Percentiles rank a stretch among this genome's conserved stretches.
phyloP scores from a whole-genome alignment of 1,139 yeast species.

The Eremothecium cymbalariae region DNA sequence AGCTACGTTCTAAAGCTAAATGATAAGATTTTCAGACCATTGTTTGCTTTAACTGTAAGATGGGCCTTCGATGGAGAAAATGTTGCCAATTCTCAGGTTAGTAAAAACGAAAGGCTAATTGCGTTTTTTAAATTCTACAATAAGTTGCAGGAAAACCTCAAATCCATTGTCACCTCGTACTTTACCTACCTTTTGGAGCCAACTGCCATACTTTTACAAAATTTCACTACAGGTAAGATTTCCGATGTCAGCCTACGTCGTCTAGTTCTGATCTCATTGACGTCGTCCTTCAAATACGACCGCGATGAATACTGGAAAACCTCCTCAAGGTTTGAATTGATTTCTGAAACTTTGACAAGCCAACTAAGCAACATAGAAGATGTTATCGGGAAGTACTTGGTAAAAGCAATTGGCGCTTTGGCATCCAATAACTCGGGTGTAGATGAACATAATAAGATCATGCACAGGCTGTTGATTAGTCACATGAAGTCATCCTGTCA shows the following conservation, averaged over 20 bases:
- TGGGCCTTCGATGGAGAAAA: conserved; percentile 92
- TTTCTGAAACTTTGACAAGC: conserved; percentile 51
- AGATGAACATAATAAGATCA: conserved; percentile 72
- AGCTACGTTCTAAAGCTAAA: conserved; percentile 80
- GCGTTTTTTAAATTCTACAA: conserved; percentile 84
- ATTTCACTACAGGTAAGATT: conserved; percentile 38
- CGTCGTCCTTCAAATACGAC: conserved; percentile 76
- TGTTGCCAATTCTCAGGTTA: conserved; percentile 37
- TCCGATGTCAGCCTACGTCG: conserved; percentile 51
- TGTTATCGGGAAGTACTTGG: conserved; percentile 65
- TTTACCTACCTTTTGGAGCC: conserved; percentile 79
- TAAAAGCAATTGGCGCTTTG: conserved; percentile 69
- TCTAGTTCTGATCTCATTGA: conserved; percentile 59
- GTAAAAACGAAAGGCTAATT: conserved; percentile 47
- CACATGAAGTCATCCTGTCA: conserved; percentile 48
- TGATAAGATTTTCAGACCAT: conserved; percentile 87
- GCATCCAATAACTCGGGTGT: conserved; percentile 64
- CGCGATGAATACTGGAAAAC: conserved; percentile 94
- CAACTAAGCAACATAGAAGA: conserved; percentile 65
- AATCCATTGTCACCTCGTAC: conserved; percentile 81
- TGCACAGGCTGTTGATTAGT: conserved; percentile 46
- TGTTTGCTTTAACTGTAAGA: conserved; percentile 77
- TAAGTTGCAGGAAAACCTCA: conserved; percentile 73
- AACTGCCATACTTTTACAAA: conserved; percentile 45
- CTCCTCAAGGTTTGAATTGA: conserved; percentile 70